Base-by-base conservation (phyloP, 2,329 filamentous ascomycete species). In the Hymenoscyphus scutula region DNA sequence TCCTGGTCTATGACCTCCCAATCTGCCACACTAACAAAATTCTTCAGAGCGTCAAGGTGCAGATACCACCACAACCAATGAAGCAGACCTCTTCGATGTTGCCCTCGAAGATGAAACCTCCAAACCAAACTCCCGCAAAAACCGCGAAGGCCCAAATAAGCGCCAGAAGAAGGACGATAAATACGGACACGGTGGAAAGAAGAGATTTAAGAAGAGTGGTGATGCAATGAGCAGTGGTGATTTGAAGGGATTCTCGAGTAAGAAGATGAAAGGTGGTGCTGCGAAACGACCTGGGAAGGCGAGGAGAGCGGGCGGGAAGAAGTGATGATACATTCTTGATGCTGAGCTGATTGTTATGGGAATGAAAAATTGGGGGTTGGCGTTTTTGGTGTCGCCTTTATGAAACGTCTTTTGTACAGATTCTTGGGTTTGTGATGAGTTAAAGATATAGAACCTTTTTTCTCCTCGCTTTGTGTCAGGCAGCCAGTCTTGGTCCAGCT, bases 171-270 rank as follows among this genome's bases (percentile, higher is more conserved):
- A 96, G 81, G 89, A 99, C 75, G 84, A 90, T 68, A 97, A 97
- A 80, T 98, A 89, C 76, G 95, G 95, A 27, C 97, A 94, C 73
- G 95, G 95, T 64, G 95, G 95, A 71, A 97, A 97, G 86, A 99
- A 99, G 84, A 84, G 89, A 61, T 88, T 92, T 75, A 78, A 83
- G 62, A 99, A 99, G 85, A 97, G 92, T 65, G 92, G 92, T 69
- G 93, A 97, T 77, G 92, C 93, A 56, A 75, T 84, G 65, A 96
- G 91, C 68, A 92, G 88, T 55, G 89, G 86, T 65, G 95, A 99
- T 76, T 79, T 96, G 69, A 86, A 86, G 65, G 86, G 85, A 1
- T 98, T 96, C 80, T 92, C 89, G 60, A 83, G 82, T 41, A 92
- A 89, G 81, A 90, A 87, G 78, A 97, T 97, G 91, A 97, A 96